Base-by-base conservation (phyloP, 495 filamentous ascomycete genomes). In the Aspergillus homomorphus region DNA sequence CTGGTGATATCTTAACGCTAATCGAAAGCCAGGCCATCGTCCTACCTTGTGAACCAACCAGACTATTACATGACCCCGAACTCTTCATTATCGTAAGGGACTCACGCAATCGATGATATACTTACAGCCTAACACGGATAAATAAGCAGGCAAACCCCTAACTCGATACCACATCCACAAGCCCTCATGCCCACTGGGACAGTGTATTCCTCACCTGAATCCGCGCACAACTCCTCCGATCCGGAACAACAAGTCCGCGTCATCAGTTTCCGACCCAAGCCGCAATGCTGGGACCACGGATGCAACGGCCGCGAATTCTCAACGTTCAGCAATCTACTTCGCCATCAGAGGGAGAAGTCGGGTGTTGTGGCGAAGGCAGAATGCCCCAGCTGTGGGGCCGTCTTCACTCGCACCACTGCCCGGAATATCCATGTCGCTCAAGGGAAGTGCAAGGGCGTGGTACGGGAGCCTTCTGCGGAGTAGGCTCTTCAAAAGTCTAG, bases 301-400 rank as follows among this genome's bases (percentile, higher is more conserved):
- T 96, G 92, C 80, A 95, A 96, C 66, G 92, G 92, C 24, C 86
- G 92, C 16, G 88, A 94, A 64, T 96, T 96, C 69, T 95, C 90
- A 1, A 96, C 92, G 14, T 96, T 96, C 68, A 95, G 91, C 84
- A 96, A 96, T 69, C 82, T 96, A 0, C 79, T 96, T 5, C 82
- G 92, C 41, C 92, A 96, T 66, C 92, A 96, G 67, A 84, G 92
- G n/a, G 92, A 96, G 69, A 96, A 94, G 69, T 93, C 90, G 1
- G 92, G 92, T 9, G 90, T 89, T 18, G 90, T 92, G 38, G 77
- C 88, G 10, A 96, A 96, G 70, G 90, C 90, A 15, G 85, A 85
- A 44, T 96, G 92, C 62, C 90, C 89, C 16, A 84, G 89, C 57
- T 96, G 92, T 66, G 90, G 90, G 18, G 91, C 92, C 9, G 91